A percentile compares a stretch with the other conserved stretches of the same genome.
These are phyloP conservation scores for Sphaceloma murrayae DNA, from an alignment of 2,329 filamentous ascomycete genomes.

Conservation along the genomic window DNA sequence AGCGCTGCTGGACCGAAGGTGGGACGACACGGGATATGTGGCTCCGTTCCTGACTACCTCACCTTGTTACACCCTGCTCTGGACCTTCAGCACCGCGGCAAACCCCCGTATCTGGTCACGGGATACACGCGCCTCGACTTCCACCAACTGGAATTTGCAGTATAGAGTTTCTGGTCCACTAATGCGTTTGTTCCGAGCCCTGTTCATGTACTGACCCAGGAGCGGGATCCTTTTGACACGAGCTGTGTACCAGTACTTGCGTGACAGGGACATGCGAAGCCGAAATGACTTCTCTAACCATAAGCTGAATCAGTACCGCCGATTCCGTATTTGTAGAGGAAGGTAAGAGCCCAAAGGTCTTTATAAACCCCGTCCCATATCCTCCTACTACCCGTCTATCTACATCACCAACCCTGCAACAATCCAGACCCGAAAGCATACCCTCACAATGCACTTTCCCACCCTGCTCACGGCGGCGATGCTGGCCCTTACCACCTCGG, in stretches of 20 bases:
- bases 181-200: slow-evolving; percentile 3
- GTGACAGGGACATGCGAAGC: background rate
- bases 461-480: slow-evolving; percentile 17
- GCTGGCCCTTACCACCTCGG: slow-evolving; percentile 19
- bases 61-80: slow-evolving; percentile 1
- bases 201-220: background rate
- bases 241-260: too few relatives aligned
- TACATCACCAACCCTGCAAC: slow-evolving; percentile 1
- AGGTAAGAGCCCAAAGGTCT: too few relatives aligned
- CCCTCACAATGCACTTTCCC: slow-evolving; percentile 21
- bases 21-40: slow-evolving; percentile 4
- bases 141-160: too few relatives aligned
- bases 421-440: too few relatives aligned
- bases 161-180: too few relatives aligned
- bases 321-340: too few relatives aligned
- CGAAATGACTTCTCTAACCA: too few relatives aligned
- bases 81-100: background rate
- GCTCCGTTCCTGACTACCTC: background rate
- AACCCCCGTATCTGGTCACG: slow-evolving; percentile 1
- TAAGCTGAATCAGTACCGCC: too few relatives aligned
- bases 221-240: background rate
- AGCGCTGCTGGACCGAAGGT: background rate
- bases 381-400: background rate
- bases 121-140: background rate
- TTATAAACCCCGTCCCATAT: background rate